These are phyloP conservation scores for Helianthus tuberosus DNA, from an alignment of 129 eudicot species.

Conservation along the genomic window DNA sequence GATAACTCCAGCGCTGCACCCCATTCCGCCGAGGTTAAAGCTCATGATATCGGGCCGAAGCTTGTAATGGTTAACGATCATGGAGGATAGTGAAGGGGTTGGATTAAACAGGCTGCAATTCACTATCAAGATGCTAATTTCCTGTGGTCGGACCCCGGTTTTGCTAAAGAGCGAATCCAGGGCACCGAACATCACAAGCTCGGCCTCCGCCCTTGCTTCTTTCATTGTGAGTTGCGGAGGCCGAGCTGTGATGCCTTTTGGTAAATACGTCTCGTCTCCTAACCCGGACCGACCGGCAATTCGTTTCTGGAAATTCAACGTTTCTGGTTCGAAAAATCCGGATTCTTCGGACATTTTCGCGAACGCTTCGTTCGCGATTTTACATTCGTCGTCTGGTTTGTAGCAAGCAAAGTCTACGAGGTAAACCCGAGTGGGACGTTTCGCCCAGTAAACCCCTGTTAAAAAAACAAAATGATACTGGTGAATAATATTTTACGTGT, in stretches of 20 bases:
- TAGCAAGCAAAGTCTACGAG: neutral
- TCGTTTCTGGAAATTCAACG: neutral
- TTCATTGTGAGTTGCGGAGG: slow-evolving; percentile 8
- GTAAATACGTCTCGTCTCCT: neutral
- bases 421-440: neutral
- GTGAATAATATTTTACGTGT: too few species aligned
- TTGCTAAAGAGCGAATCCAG: neutral
- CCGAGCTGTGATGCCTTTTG: neutral
- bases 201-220: slow-evolving; percentile 1
- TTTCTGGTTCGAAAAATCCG: neutral
- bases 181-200: neutral
- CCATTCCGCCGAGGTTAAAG: slow-evolving; percentile 12
- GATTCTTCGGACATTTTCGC: neutral
- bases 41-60: neutral
- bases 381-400: neutral
- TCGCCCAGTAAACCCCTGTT: neutral
- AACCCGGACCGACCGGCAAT: neutral
- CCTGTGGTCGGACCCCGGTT: neutral
- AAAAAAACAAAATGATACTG: neutral
- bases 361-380: neutral
- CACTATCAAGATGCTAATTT: neutral
- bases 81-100: neutral
- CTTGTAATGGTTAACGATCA: slow-evolving; percentile 16
- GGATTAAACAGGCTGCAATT: slow-evolving; percentile 14
- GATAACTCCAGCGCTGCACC: neutral